A percentile compares a stretch with the other conserved stretches of the same genome.
Conservation (phyloP, 2,329 filamentous ascomycete genomes). For the Penicillium sp. region DNA sequence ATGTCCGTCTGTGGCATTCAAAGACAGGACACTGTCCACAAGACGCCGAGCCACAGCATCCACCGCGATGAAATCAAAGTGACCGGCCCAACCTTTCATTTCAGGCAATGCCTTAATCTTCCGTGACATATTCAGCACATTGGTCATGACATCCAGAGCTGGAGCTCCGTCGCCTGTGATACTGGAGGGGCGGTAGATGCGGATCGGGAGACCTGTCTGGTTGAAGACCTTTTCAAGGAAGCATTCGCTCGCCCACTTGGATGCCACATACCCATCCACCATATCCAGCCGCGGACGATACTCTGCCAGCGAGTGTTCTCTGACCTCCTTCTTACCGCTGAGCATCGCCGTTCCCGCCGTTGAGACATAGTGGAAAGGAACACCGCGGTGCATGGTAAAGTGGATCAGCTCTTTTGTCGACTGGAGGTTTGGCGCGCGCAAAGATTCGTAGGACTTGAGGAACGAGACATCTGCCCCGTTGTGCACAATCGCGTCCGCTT, state of each 20-base stretch:
- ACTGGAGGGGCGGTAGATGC: constrained; percentile 19
- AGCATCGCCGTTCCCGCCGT: constrained; percentile 19
- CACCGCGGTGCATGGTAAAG: constrained; percentile 12
- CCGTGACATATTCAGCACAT: neutral
- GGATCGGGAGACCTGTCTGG: constrained; percentile 10
- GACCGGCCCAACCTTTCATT: neutral
- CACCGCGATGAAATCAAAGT: neutral
- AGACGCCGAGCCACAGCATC: neutral
- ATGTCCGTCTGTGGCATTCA: neutral
- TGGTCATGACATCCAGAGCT: neutral
- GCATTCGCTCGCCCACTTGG: constrained; percentile 37
- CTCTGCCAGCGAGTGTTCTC: neutral
- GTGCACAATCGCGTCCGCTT: constrained; percentile 54
- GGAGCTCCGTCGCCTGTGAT: constrained; percentile 9
- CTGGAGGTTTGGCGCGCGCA: constrained; percentile 26
- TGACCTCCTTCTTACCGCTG: neutral
- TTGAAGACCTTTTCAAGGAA: constrained; percentile 26
- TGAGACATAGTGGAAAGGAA: constrained; percentile 37
- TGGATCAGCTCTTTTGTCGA: constrained; percentile 24
- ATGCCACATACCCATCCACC: constrained; percentile 29
- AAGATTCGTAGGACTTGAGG: constrained; percentile 27
- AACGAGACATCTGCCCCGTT: constrained; percentile 43
- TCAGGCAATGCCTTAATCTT: neutral
- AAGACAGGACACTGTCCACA: neutral
- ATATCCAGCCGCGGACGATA: neutral